Conservation (phyloP, 1,284 basidiomycete species). For the Heliocybe sulcata region DNA sequence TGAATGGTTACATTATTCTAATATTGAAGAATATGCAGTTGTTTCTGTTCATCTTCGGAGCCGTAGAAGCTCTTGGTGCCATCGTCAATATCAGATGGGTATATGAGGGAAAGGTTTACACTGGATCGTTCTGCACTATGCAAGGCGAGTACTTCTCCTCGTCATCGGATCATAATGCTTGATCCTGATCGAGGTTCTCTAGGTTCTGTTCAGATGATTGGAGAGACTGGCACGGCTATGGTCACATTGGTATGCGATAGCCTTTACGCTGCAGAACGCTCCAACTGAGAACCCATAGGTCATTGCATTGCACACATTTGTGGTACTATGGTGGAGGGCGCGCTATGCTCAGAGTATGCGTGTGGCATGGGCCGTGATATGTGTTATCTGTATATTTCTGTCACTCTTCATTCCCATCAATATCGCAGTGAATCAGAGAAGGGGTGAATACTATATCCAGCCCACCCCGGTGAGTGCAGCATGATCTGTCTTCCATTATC, state of each 20-base stretch:
- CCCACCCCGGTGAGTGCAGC: no score
- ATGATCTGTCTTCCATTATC: no score
- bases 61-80: constrained; percentile 26
- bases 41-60: constrained; percentile 27
- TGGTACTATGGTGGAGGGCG: constrained; percentile 26
- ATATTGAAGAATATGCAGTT: constrained; percentile 16
- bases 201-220: constrained; percentile 30
- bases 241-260: constrained; percentile 25
- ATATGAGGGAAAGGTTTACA: constrained; percentile 21
- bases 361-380: constrained; percentile 19
- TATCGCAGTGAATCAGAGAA: no score
- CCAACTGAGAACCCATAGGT: constrained; percentile 13
- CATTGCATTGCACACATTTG: constrained; percentile 29
- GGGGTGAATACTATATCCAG: no score
- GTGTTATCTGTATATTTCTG: constrained; percentile 27
- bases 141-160: constrained; percentile 18
- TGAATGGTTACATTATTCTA: not conserved
- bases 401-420: constrained; percentile 17
- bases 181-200: not conserved
- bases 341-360: constrained; percentile 13
- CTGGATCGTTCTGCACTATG: constrained; percentile 24
- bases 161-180: not conserved
- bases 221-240: constrained; percentile 32
- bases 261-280: constrained; percentile 4
- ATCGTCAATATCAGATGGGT: constrained; percentile 29